Base-by-base conservation (phyloP, 2,329 filamentous ascomycete species). In the Nemania sp. region DNA sequence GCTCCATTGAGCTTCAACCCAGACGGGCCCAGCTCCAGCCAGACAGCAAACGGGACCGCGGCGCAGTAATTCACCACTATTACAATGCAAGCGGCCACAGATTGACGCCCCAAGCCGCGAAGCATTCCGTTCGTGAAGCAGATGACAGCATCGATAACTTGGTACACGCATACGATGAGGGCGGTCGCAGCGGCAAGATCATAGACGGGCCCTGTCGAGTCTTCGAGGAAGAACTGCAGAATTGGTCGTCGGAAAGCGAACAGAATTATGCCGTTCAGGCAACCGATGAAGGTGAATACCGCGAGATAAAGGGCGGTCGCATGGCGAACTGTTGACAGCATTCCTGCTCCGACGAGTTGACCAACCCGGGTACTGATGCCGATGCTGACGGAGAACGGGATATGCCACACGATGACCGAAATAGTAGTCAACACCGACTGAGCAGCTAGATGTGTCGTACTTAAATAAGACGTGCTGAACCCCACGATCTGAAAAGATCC, bases 401-500 rank as follows among this genome's bases (percentile, higher is more conserved):
- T 69, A 44, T 76, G 74, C 72, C 73, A 76, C 37, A 70, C 66
- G 1, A 75, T 65, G 22, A 75, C 66, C 3, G 72, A 73, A 0
- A 72, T 66, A 0, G 74, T 76, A 2, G 68, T 72, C 59, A 76
- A 55, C 5, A 76, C 65, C 2, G 73, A 73, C 57, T 76, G 74
- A 6, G 74, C 74, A 3, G 74, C 74, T 0, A 76, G 66, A 36
- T 76, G 70, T 3, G 67, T 65, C 1, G 74, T 76, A 59, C 71
- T 70, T 14, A 78, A 64, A 57, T 75, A 75, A 3, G 73, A 75
- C 0, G 76, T 74, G 63, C 74, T 74, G 6, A 78, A 67, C 1
- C 73, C 76, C 15, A 77, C 59, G 22, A 78, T 68, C 63, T 77
- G 26, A 11, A 28, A 28, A 28, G 26, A 28, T 6, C 26, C 66